Base-by-base conservation (phyloP, 2,329 filamentous ascomycete species). In the Colletotrichum trifolii region DNA sequence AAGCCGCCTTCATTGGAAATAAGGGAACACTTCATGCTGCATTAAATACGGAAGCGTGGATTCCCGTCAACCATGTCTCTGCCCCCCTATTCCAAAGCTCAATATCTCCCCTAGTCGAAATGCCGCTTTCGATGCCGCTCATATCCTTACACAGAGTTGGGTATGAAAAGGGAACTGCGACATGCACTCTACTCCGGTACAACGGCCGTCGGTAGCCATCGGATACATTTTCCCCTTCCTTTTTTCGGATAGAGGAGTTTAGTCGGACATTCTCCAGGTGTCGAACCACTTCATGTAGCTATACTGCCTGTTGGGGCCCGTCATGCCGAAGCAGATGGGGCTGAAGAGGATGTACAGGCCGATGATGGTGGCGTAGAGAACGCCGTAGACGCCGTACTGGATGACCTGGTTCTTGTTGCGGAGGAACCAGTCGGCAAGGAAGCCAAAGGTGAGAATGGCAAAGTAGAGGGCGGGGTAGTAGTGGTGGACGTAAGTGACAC, bases 401-500 rank as follows among this genome's bases (percentile, higher is more conserved):
- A 93, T 73, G 46, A 78, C 81, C 74, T 86, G 87, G 70, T 83
- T 85, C 69, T 92, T 82, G 72, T 86, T 89, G 69, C 89, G 86
- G 50, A 93, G 87, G 68, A 90, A 83, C 90, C 93, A 98, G 78
- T 98, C 94, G 60, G 92, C 81, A 70, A 94, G 86, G 85, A 99
- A 99, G 58, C 94, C 95, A 67, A 94, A 88, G 13, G 87, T 88
- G 49, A 99, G 83, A 69, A 99, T 97, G 72, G 96, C 94, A 77
- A 98, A 99, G 83, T 98, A 99, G 10, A 99, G 87, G 9, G 96
- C 96, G 10, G 96, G 96, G 79, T 98, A 99, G 84, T 99, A 99
- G 82, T 99, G 96, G 79, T 99, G 96, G 59, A 99, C 96, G 74
- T 99, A 99, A 13, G 96, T 99, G 67, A 99, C 96, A 85, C 96